These are phyloP conservation scores for Mollisiaceae sp. DNA, from an alignment of 2,329 filamentous ascomycete genomes.

Conservation along the genomic window DNA sequence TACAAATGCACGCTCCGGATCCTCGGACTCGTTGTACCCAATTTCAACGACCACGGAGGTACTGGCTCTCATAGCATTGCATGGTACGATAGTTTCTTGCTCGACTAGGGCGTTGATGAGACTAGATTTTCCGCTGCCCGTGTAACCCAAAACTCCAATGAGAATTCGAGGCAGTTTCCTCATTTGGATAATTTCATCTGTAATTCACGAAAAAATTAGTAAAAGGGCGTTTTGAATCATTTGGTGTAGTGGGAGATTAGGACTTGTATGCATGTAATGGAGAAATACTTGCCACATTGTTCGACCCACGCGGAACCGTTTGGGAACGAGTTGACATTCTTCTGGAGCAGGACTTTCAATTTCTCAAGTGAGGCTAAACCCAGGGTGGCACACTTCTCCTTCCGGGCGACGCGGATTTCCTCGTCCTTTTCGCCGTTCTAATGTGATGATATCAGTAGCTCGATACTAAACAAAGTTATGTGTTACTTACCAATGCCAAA, in stretches of 20 bases:
- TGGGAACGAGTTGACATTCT: neutral
- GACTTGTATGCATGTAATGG: neutral
- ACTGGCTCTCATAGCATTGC: constrained; percentile 54
- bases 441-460: neutral
- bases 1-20: constrained; percentile 42
- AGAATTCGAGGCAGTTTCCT: constrained; percentile 10
- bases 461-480: neutral
- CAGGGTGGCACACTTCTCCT: neutral
- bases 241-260: neutral
- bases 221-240: neutral
- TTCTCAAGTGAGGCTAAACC: neutral
- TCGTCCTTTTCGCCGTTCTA: constrained; percentile 5
- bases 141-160: constrained; percentile 31
- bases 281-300: constrained; percentile 3
- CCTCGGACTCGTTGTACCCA: constrained; percentile 47
- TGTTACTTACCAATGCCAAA: neutral
- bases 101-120: constrained; percentile 46
- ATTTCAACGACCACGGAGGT: constrained; percentile 54
- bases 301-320: constrained; percentile 3
- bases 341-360: neutral
- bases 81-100: constrained; percentile 52
- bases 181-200: constrained; percentile 7
- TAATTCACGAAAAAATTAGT: neutral
- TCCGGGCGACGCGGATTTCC: neutral
- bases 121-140: constrained; percentile 29